Base-by-base conservation (phyloP, 179 eudicot genomes). In the Carnegiea gigantea region DNA sequence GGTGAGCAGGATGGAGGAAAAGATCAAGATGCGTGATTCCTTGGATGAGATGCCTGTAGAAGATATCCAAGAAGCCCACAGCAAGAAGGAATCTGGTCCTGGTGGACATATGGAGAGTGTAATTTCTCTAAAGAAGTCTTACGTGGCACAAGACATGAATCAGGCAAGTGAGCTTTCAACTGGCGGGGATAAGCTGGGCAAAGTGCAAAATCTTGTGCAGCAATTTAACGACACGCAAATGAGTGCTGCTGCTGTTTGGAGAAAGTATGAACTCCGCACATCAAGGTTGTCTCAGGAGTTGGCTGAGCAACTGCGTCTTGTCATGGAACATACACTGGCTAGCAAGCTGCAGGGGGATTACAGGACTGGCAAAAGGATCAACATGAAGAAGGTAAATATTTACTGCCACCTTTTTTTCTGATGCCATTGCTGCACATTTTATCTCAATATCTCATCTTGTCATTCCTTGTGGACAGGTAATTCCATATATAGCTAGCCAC, bases 311-410 rank as follows among this genome's bases (percentile, higher is more conserved):
- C 84, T 97, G 85, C 98, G 99, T 73, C 85, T 97, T 65, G 93
- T 95, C 59, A 92, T 97, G 98, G 98, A 97, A 78, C 99, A 98
- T 70, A 97, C 99, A 38, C 85, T 91, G 79, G 99, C 99, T 77
- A 95, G 97, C 93, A 97, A 92, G 89, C 99, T 97, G 18, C 95
- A 91, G 83, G 99, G 99, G 59, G 99, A 97, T 90, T 97, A 93
- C 90, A 90, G 88, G 84, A 97, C 99, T 78, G 99, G 99, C 76
- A 97, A 97, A 89, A 88, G 99, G 88, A 97, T 97, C 83, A 97
- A 97, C 87, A 95, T 97, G 98, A 97, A 95, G 85, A 95, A 95
- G 92, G 99, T 97, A 89, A 80, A 76, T 51, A 51, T 51, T 70
- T 53, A 21, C 36, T 76, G 17, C 30, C 48, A n/a, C 18, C 48